phyloP scores from a whole-genome alignment of 2,329 filamentous ascomycete species.

The Diaporthe sp. region DNA sequence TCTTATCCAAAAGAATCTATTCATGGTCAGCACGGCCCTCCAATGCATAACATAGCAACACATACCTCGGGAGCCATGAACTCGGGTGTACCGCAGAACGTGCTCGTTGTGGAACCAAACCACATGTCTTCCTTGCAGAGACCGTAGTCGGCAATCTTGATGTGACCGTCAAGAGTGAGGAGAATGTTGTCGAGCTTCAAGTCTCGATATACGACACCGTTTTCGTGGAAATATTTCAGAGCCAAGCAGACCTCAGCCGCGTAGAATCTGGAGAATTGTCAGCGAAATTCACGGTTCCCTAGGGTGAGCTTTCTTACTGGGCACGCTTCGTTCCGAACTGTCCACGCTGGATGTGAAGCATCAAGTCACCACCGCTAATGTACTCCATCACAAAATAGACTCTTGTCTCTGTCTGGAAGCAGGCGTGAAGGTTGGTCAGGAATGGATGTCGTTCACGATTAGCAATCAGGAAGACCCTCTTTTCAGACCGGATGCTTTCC shows the following conservation, averaged over 20 bases:
- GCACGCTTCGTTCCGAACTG: conserved; percentile 96
- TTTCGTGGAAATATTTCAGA: conserved; percentile 99
- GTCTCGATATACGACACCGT: conserved; percentile 98
- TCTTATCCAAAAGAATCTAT: conserved; percentile 96
- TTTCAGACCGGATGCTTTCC: conserved; percentile 97
- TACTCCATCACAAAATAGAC: conserved; percentile 99
- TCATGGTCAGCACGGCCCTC: neutral
- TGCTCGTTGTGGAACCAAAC: conserved; percentile 96
- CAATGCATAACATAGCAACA: conserved; percentile 21
- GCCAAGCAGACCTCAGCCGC: conserved; percentile 97
- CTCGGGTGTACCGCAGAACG: conserved; percentile 99
- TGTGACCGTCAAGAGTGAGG: conserved; percentile 93
- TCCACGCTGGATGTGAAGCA: conserved; percentile 98
- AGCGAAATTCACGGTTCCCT: conserved; percentile 18
- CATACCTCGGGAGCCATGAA: conserved; percentile 98
- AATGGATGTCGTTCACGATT: conserved; percentile 98
- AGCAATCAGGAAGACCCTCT: conserved; percentile 95
- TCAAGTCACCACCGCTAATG: conserved; percentile 96
- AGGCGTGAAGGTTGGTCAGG: conserved; percentile 93
- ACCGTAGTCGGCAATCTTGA: conserved; percentile 99
- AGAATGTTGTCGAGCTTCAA: conserved; percentile 95
- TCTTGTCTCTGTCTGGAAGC: conserved; percentile 98
- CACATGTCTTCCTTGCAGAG: conserved; percentile 99
- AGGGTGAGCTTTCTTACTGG: conserved; percentile 75
- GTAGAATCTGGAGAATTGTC: conserved; percentile 79